phyloP scores from a whole-genome alignment of 2,329 filamentous ascomycete species.

The Trichoderma aggressivum region DNA sequence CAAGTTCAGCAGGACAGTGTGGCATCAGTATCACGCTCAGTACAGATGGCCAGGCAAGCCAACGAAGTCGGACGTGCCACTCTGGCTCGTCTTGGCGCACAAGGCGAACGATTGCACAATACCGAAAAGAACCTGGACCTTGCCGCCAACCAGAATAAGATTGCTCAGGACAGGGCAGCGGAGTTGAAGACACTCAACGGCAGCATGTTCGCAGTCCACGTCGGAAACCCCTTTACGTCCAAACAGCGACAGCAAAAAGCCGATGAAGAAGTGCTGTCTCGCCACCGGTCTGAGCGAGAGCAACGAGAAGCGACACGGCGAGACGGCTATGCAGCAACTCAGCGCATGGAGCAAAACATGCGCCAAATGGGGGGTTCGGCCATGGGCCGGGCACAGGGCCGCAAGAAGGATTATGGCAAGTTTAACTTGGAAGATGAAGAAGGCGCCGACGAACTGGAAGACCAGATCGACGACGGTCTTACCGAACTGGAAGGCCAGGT shows the following conservation, averaged over 20 bases:
- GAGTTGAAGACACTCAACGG: slow-evolving; percentile 83
- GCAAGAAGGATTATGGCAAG: slow-evolving; percentile 51
- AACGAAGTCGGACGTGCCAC: slow-evolving; percentile 63
- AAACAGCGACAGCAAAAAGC: slow-evolving; percentile 60
- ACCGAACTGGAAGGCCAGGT: slow-evolving; percentile 69
- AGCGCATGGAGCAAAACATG: slow-evolving; percentile 53
- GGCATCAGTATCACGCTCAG: slow-evolving; percentile 38
- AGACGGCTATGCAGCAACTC: slow-evolving; percentile 49
- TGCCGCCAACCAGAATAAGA: slow-evolving; percentile 69
- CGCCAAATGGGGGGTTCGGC: slow-evolving; percentile 37
- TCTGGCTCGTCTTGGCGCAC: slow-evolving; percentile 68
- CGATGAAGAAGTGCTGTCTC: slow-evolving; percentile 67
- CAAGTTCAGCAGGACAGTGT: slow-evolving; percentile 74
- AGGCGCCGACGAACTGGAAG: slow-evolving; percentile 43
- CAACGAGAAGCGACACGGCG: slow-evolving; percentile 60
- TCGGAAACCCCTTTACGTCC: slow-evolving; percentile 73
- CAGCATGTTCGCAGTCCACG: slow-evolving; percentile 86
- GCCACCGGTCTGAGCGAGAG: slow-evolving; percentile 63
- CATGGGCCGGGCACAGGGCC: slow-evolving; percentile 30
- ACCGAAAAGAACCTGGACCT: slow-evolving; percentile 80
- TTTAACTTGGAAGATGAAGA: slow-evolving; percentile 76
- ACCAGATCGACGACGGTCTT: slow-evolving; percentile 54
- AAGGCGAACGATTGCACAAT: slow-evolving; percentile 78
- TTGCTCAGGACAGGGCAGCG: slow-evolving; percentile 74
- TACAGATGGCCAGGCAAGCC: slow-evolving; percentile 43